Conservation (phyloP, 2,329 filamentous ascomycete species). For the Talaromyces sp. region DNA sequence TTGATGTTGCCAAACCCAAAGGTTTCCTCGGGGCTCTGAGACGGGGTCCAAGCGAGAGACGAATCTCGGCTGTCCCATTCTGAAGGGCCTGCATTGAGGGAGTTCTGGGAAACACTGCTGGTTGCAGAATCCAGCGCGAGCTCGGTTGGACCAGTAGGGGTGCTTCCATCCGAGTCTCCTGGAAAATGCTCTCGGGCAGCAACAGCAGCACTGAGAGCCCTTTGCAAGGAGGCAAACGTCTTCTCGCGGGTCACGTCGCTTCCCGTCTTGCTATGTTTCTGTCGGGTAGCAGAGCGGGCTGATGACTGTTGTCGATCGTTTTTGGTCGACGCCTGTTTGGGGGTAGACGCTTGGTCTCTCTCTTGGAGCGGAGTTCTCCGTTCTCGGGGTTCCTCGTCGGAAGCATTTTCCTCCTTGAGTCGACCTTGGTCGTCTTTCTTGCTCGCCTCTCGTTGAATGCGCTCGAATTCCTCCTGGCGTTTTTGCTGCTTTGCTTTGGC, state of each 20-base stretch:
- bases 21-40: slow-evolving; percentile 21
- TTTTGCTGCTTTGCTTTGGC: slow-evolving; percentile 51
- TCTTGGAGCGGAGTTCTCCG: slow-evolving; percentile 4
- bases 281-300: slow-evolving; percentile 18
- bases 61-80: slow-evolving; percentile 27
- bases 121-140: slow-evolving; percentile 22
- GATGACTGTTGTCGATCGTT: slow-evolving; percentile 11
- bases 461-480: slow-evolving; percentile 46
- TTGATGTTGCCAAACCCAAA: slow-evolving; percentile 21
- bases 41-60: slow-evolving; percentile 24
- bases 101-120: slow-evolving; percentile 11
- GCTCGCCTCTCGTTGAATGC: slow-evolving; percentile 31
- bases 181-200: slow-evolving; percentile 33
- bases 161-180: slow-evolving; percentile 16
- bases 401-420: slow-evolving; percentile 21
- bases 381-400: slow-evolving; percentile 3
- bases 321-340: slow-evolving; percentile 18
- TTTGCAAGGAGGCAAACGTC: slow-evolving; percentile 41
- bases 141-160: slow-evolving; percentile 18
- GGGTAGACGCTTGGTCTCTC: slow-evolving; percentile 16
- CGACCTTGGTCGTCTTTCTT: slow-evolving; percentile 22
- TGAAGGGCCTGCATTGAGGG: slow-evolving; percentile 20
- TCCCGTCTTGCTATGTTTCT: slow-evolving; percentile 33
- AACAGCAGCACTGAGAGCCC: slow-evolving; percentile 39
- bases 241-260: slow-evolving; percentile 37